Conservation (phyloP, 352 stramenopile species). For the Phytophthora agathidicida region DNA sequence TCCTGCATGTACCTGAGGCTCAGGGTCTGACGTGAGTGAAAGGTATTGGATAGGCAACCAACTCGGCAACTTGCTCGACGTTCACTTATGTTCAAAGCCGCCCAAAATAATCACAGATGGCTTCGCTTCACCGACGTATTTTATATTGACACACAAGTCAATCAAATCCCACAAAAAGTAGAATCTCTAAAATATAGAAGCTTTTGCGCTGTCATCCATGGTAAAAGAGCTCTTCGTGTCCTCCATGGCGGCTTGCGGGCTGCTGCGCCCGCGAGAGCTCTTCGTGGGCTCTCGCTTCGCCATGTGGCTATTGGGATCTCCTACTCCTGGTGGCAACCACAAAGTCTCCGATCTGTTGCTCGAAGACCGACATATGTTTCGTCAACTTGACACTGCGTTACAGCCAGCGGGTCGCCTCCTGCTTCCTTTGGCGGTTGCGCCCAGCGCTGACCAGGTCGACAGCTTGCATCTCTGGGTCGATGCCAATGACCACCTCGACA, state of each 20-base stretch:
- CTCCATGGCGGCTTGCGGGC: neutral
- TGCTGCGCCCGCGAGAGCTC: slow-evolving; percentile 10
- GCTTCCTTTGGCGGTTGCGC: slow-evolving; percentile 27
- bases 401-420: slow-evolving; percentile 39
- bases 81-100: neutral
- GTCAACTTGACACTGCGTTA: slow-evolving; percentile 22
- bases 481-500: slow-evolving; percentile 1
- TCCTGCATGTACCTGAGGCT: no score
- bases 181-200: slow-evolving; percentile 2
- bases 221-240: neutral
- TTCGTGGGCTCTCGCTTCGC: slow-evolving; percentile 38
- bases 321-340: slow-evolving; percentile 1
- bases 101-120: slow-evolving; percentile 25
- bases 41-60: slow-evolving; percentile 18
- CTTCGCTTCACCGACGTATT: slow-evolving; percentile 1
- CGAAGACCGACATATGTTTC: slow-evolving; percentile 25
- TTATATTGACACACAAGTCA: neutral
- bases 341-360: slow-evolving; percentile 28
- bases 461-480: slow-evolving; percentile 28
- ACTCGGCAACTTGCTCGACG: neutral
- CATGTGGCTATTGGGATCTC: slow-evolving; percentile 38
- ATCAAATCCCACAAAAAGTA: neutral
- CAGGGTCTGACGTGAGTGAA: slow-evolving; percentile 20
- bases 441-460: slow-evolving; percentile 10
- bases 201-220: neutral